Evolutionary conservation across 208 protist species (phyloP), one percentile per base, ranked within the genome.

Genomic region (Naegleria fowleri): DNA sequence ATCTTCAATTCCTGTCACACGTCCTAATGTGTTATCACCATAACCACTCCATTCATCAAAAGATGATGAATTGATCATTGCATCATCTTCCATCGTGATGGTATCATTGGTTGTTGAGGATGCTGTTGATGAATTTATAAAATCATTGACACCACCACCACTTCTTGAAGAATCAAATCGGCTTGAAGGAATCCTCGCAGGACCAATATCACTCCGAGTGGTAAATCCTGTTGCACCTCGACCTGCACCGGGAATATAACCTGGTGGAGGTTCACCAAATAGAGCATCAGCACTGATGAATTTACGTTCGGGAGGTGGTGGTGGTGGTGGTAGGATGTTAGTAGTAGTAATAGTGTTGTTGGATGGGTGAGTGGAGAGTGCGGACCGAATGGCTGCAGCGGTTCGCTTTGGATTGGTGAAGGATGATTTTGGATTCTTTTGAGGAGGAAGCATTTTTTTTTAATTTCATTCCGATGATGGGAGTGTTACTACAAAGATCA

Each of bases 201-300:
- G 92, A 59, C 97, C 97, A 75, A 98, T 97, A 93, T 98, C 97
- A 22, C 94, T 96, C 52, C 96, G 93, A 1, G 97, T 98, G 9
- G 96, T 98, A 92, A 98, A 98, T 85, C 96, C 96, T 5, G 92
- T 93, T 13, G 97, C 97, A 90, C 95, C 96, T 90, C 96, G 93
- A 41, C 96, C 96, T 13, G 97, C 67, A 90, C 96, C 96, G 38
- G 96, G 93, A 19, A 98, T 93, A 93, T 98, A 98, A 67, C 92
- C 93, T n/a, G 91, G 59, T 43, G 96, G 95, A 11, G 95, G 92
- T 84, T n/a, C n/a, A 38, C 75, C 75, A n/a, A 67, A 67, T 0
- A 67, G 11, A 29, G 55, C 55, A 67, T 67, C 55, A 22, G 55
- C 55, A 67, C 55, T 67, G 1, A 67, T 19, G 19, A 67, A 67